These are phyloP conservation scores for Exophiala lecanii-corni DNA, from an alignment of 2,329 filamentous ascomycete species.

Conservation along the genomic window DNA sequence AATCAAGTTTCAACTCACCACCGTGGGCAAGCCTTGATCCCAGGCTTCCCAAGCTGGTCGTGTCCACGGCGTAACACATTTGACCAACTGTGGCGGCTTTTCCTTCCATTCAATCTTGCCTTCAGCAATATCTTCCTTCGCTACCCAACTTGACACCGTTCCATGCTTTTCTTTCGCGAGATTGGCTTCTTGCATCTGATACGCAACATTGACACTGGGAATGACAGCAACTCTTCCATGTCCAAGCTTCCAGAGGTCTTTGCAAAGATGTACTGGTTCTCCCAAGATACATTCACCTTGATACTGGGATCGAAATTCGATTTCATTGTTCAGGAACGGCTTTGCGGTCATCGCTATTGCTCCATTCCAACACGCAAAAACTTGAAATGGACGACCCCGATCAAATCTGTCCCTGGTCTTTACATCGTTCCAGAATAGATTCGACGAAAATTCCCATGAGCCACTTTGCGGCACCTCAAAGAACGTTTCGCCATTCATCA, in stretches of 20 bases:
- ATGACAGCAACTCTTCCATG: slow-evolving; percentile 53
- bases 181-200: slow-evolving; percentile 43
- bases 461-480: slow-evolving; percentile 50
- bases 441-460: slow-evolving; percentile 46
- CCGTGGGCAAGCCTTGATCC: slow-evolving; percentile 7
- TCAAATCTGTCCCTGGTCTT: slow-evolving; percentile 33
- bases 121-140: slow-evolving; percentile 8
- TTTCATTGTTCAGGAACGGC: slow-evolving; percentile 42
- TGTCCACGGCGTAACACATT: slow-evolving; percentile 19
- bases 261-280: slow-evolving; percentile 54
- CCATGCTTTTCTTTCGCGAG: slow-evolving; percentile 50
- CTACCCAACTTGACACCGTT: slow-evolving; percentile 33
- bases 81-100: slow-evolving; percentile 24
- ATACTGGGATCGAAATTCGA: slow-evolving; percentile 43
- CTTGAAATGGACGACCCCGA: slow-evolving; percentile 50
- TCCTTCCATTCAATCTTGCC: slow-evolving; percentile 24
- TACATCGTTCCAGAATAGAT: slow-evolving; percentile 51
- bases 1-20: no score
- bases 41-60: slow-evolving; percentile 13
- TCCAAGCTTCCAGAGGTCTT: slow-evolving; percentile 52
- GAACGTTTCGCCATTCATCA: slow-evolving; percentile 51
- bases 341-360: slow-evolving; percentile 46
- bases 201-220: slow-evolving; percentile 53
- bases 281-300: slow-evolving; percentile 49
- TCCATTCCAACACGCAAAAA: slow-evolving; percentile 60